Evolutionary conservation across 371 early-diverging fungal species (phyloP), one percentile per base, ranked within the genome.

Genomic region (Mucor indicus): DNA sequence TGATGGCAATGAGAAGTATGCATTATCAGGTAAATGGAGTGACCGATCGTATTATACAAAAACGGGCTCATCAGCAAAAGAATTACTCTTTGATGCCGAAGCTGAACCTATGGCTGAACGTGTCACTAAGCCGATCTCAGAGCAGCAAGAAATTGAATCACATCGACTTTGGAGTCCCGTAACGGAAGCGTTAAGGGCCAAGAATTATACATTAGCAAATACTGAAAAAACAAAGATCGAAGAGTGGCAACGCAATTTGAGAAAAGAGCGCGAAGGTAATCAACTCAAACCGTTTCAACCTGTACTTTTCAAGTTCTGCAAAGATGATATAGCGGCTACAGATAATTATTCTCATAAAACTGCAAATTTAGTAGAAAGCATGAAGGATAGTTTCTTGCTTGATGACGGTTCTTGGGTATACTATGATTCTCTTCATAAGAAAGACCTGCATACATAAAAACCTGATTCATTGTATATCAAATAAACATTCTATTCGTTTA

Each of bases 101-200:
- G 67, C 62, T 35, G 71, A 79, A 48, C 71, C 75, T 4, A 64
- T 78, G 50, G 76, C 79, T 10, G 68, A 72, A 21, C 77, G 79
- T 19, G 55, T 63, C 22, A 75, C 80, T 19, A 57, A 57, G 27
- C 86, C 86, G 2, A 22, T 81, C 2, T 72, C 67, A 8, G 70
- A 86, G 38, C 88, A 89, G 64, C 64, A 65, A 5, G 77, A 71
- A 16, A 59, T 81, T 20, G 91, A 91, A 50, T 84, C 89, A 11
- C 84, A 83, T 46, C 70, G 73, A 13, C 60, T 91, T 13, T 91
- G 91, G 91, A 66, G 76, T 24, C 62, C 62, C 19, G 87, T 87
- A 10, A 73, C 85, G 4, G 62, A 77, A n/a, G 89, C 90, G 1
- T 65, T 91, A 36, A 71, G 70, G 32, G 51, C 46, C 22, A 81